Evolutionary conservation across 176 grass and related monocot species (phyloP).

Genomic region (Avena eriantha): DNA sequence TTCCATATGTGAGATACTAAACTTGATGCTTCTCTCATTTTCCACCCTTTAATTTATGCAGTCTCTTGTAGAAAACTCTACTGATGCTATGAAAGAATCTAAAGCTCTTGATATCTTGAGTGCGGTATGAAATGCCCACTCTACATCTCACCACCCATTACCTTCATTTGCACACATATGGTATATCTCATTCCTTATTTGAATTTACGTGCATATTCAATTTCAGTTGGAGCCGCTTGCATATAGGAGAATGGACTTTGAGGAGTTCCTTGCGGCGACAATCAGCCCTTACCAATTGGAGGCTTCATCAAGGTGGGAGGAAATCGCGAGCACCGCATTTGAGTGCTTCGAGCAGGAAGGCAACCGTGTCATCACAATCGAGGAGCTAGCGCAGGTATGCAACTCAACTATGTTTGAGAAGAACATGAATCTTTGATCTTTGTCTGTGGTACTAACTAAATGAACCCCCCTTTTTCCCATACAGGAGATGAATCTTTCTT

Average conservation of each 20-base stretch:
- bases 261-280: conserved; percentile 86
- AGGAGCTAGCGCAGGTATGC: conserved; percentile 84
- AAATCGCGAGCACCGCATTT: conserved; percentile 84
- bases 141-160: not conserved
- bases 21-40: conserved; percentile 4
- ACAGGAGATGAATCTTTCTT: conserved; percentile 94
- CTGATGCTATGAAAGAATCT: conserved; percentile 95
- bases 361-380: conserved; percentile 82
- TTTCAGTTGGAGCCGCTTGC: conserved; percentile 95
- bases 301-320: conserved; percentile 80
- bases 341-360: conserved; percentile 92
- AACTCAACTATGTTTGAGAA: not conserved
- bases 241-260: conserved; percentile 95
- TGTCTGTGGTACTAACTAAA: not conserved
- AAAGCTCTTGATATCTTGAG: conserved; percentile 86
- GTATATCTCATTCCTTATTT: conserved; percentile 24
- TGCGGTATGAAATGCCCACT: conserved; percentile 63
- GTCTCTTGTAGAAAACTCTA: conserved; percentile 81
- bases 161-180: conserved; percentile 35
- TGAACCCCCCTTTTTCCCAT: not conserved
- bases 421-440: conserved; percentile 24
- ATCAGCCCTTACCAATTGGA: conserved; percentile 97
- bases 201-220: conserved; percentile 44
- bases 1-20: conserved; percentile 1
- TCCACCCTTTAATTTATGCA: conserved; percentile 50